Evolutionary conservation across 176 grass and related monocot species (phyloP), one percentile per base, ranked within the genome.

Genomic region (Luzula sylvatica): DNA sequence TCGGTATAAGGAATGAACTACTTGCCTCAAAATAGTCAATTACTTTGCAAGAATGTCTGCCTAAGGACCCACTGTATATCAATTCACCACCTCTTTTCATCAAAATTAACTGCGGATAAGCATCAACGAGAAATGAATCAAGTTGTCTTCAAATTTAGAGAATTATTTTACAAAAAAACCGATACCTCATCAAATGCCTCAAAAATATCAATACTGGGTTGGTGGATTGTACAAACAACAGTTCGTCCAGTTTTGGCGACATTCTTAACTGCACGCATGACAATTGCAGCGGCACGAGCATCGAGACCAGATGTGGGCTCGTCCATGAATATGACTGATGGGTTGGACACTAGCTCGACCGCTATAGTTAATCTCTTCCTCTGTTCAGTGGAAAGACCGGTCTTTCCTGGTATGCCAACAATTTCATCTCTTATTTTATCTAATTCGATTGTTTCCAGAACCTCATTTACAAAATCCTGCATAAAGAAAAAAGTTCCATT

Each of bases 191-290:
- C 86, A 49, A 90, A 90, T 55, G 86, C 56, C 72, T 90, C 86
- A 53, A 90, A 90, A 55, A 90, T 90, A 60, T 90, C 76, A 26
- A 90, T 90, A 58, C 86, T 90, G 60, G 80, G 86, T 71, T 90
- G 86, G 61, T 90, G 86, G 63, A 90, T 83, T 42, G 79, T 90
- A 26, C 86, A 90, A 18, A 90, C 72, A 49, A 84, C 72, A 11
- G 86, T 90, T 90, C 76, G 75, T 69, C 80, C 80, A 27, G 85
- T 89, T 63, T 83, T 70, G 18, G 82, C 79, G 53, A 80, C 78
- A 72, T 88, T 88, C 23, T 72, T 76, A 26, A 83, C 78, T 42
- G 79, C 78, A 79, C 85, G 78, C 85, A 88, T 88, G 54, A 88
- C 85, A 72, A 88, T 83, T 26, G 85, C 85, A 39, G 85, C 85